These are phyloP conservation scores for Flaveria ramosissima DNA, from an alignment of 129 eudicot genomes.

Conservation along the genomic window DNA sequence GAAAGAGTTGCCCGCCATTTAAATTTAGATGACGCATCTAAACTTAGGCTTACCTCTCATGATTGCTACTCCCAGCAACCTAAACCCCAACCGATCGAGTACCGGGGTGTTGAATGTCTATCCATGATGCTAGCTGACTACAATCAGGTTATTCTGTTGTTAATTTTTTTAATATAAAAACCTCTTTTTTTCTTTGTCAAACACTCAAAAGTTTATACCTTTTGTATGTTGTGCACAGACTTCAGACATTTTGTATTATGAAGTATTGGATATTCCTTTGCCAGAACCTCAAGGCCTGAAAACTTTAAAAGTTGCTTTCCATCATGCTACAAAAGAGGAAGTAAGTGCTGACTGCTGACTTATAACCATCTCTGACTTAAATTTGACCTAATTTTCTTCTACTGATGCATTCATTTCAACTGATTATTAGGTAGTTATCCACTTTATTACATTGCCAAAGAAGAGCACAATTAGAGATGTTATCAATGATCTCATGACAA, in stretches of 20 bases:
- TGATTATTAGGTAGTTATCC: constrained; percentile 54
- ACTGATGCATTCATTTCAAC: constrained; percentile 10
- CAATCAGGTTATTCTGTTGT: constrained; percentile 53
- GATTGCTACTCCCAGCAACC: constrained; percentile 80
- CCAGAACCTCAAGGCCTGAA: constrained; percentile 79
- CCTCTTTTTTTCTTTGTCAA: neutral
- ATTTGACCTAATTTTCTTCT: neutral
- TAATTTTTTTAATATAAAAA: neutral
- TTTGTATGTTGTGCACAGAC: constrained; percentile 34
- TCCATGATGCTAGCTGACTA: constrained; percentile 74
- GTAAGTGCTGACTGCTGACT: constrained; percentile 36
- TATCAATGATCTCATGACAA: constrained; percentile 59
- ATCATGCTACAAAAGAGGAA: constrained; percentile 68
- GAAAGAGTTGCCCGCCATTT: constrained; percentile 63
- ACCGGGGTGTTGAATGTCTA: constrained; percentile 58
- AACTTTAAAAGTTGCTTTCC: constrained; percentile 73
- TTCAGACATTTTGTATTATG: constrained; percentile 79
- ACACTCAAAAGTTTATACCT: neutral
- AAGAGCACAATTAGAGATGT: constrained; percentile 86
- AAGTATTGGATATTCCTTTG: constrained; percentile 77
- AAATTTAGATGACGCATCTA: constrained; percentile 64
- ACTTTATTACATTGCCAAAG: constrained; percentile 66
- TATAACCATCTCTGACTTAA: neutral
- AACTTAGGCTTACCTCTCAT: constrained; percentile 77
- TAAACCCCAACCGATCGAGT: constrained; percentile 73